These are phyloP conservation scores for Anthoceros angustus DNA, from an alignment of 225 moss, liverwort and hornwort genomes.

Conservation along the genomic window DNA sequence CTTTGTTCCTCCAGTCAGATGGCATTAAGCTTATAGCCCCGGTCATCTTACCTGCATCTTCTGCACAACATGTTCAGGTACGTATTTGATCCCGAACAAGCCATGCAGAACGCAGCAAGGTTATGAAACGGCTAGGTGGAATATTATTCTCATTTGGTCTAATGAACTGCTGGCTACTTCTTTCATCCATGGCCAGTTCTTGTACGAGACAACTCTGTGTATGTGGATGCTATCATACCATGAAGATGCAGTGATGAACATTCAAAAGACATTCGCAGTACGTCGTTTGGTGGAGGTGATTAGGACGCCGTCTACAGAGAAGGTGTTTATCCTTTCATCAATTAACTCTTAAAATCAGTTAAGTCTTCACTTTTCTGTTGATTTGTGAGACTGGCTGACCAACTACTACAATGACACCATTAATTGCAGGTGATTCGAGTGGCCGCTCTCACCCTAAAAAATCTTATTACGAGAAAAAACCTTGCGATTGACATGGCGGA, in stretches of 20 bases:
- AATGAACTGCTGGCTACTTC: too few relatives aligned
- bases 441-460: slow-evolving; percentile 54
- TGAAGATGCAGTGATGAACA: slow-evolving; percentile 50
- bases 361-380: too few relatives aligned
- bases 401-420: not conserved
- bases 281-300: slow-evolving; percentile 69
- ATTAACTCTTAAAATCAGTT: not conserved
- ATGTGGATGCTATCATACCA: slow-evolving; percentile 75
- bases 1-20: slow-evolving; percentile 55
- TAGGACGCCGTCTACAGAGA: slow-evolving; percentile 78
- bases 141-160: not conserved
- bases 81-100: not conserved
- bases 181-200: slow-evolving; percentile 28
- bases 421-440: slow-evolving; percentile 71
- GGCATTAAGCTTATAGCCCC: slow-evolving; percentile 52
- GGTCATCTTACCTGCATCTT: slow-evolving; percentile 45
- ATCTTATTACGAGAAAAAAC: slow-evolving; percentile 54
- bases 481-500: slow-evolving; percentile 67
- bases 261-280: slow-evolving; percentile 38
- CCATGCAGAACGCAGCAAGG: not conserved
- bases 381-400: not conserved
- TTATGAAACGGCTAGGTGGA: too few relatives aligned
- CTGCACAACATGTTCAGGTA: slow-evolving; percentile 76
- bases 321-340: slow-evolving; percentile 24
- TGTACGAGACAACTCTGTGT: slow-evolving; percentile 75